Base-by-base conservation (phyloP, 2,329 filamentous ascomycete species). In the Dryadomyces quercivorus region DNA sequence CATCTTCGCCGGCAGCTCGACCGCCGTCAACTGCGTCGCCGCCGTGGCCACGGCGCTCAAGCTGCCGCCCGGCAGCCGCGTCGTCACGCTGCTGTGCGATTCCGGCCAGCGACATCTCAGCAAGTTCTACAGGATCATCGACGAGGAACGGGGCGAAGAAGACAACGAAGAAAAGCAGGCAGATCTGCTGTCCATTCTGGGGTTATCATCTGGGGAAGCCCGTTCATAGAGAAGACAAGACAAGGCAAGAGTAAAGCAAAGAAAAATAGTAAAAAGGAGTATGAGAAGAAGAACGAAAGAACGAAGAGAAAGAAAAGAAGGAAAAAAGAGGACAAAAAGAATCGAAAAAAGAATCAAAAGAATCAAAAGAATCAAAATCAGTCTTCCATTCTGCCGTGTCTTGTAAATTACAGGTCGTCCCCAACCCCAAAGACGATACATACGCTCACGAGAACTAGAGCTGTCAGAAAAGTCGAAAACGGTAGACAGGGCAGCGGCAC, bases 1-100 rank as follows among this genome's bases (percentile, higher is more conserved):
- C 8, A 84, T 98, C 53, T 98, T 98, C 64, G 77, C 91, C 44
- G 94, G 93, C 9, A 95, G 91, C 67, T 95, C 89, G 67, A 95
- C 87, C 68, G 86, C 91, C n/a, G 92, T 98, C 52, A 98, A 98
- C 67, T 95, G 91, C 76, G 86, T 88, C 45, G 88, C 86, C 5
- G 86, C 88, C 21, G 83, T 87, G 10, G 77, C 77, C 51, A 75
- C 84, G 4, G 87, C 86, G 26, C 76, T 83, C 65, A 72, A 73
- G 45, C 70, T 91, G 58, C 79, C 80, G 5, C 66, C 70, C 53
- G 77, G 75, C 15, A 85, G 84, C 56, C 76, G 75, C 36, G 80
- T 94, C 45, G 86, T 91, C n/a, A 93, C 88, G 0, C 74, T 94
- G n/a, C 70, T 93, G 8, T 93, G 88, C 67, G 88, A 94, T 69